Percentiles rank a stretch among this genome's conserved stretches.
Conservation (phyloP, 768 basidiomycete genomes). For the Cyathus striatus region DNA sequence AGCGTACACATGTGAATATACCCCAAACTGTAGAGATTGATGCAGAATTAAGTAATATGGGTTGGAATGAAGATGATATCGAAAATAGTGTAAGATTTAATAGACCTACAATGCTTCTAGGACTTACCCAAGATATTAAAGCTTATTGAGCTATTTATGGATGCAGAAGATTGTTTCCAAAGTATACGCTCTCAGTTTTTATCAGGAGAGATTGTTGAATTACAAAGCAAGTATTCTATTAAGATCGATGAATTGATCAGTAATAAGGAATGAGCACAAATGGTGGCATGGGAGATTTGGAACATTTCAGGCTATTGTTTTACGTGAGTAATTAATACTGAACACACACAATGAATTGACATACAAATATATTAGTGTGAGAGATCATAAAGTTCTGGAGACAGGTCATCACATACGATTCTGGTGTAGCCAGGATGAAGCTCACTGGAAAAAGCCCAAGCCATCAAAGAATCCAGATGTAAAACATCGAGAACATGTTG, state of each 20-base stretch:
- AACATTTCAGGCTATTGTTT: constrained; percentile 17
- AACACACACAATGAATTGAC: constrained; percentile 1
- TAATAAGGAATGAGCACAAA: constrained; percentile 10
- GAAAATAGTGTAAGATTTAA: no score
- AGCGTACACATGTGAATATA: no score
- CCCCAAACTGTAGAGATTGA: no score
- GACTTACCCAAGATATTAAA: no score
- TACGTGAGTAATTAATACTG: constrained; percentile 13
- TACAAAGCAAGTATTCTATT: constrained; percentile 14
- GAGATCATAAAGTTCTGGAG: constrained; percentile 11
- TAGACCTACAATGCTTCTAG: no score
- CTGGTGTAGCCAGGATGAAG: constrained; percentile 23
- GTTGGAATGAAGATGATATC: no score
- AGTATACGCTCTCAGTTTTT: constrained; percentile 5
- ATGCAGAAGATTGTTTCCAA: constrained; percentile 7
- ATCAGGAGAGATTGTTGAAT: constrained; percentile 12
- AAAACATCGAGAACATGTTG: constrained; percentile 16
- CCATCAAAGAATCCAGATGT: constrained; percentile 10
- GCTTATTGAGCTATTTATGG: no score
- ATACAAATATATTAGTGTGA: constrained; percentile 11
- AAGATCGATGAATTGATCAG: constrained; percentile 8
- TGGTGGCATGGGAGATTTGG: constrained; percentile 16
- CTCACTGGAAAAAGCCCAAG: constrained; percentile 12
- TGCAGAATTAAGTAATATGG: no score
- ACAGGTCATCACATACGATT: constrained; percentile 11